Conservation (phyloP, 331 rosid genomes). For the Spiraea crenata region DNA sequence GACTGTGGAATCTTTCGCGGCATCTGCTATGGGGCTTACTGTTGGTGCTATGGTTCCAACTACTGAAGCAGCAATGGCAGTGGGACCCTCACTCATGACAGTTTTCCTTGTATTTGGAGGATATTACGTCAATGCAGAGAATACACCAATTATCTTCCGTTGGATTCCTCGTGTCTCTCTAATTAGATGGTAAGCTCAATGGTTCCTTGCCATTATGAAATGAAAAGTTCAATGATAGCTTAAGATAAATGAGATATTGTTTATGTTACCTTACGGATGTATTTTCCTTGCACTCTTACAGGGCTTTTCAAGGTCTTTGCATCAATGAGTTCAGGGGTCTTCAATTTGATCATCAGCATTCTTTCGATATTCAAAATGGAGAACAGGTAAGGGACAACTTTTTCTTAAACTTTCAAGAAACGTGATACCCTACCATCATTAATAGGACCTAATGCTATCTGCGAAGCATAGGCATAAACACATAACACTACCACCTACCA, state of each 20-base stretch:
- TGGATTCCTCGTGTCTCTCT: constrained; percentile 93
- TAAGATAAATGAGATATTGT: background rate
- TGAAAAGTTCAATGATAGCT: constrained; percentile 1
- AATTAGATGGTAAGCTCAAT: constrained; percentile 69
- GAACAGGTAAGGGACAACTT: constrained; percentile 65
- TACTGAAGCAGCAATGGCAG: constrained; percentile 94
- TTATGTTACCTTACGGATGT: constrained; percentile 14
- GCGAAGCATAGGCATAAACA: too few relatives aligned
- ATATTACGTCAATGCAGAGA: constrained; percentile 80
- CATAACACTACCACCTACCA: too few relatives aligned
- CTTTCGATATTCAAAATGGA: constrained; percentile 81
- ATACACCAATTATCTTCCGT: constrained; percentile 84
- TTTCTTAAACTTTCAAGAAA: constrained; percentile 8
- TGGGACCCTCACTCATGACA: constrained; percentile 95
- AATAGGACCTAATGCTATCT: background rate
- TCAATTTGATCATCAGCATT: constrained; percentile 79
- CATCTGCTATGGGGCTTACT: constrained; percentile 96
- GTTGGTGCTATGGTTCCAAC: constrained; percentile 98
- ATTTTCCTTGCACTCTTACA: constrained; percentile 44
- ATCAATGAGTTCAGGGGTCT: constrained; percentile 84
- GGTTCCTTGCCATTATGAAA: constrained; percentile 22
- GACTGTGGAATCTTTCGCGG: constrained; percentile 85
- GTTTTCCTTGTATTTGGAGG: constrained; percentile 94
- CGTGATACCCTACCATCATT: constrained; percentile 7
- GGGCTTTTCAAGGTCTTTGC: constrained; percentile 98